A percentile compares a stretch with the other conserved stretches of the same genome.
Conservation (phyloP, 495 filamentous ascomycete species). For the Penicillium samsonianum region DNA sequence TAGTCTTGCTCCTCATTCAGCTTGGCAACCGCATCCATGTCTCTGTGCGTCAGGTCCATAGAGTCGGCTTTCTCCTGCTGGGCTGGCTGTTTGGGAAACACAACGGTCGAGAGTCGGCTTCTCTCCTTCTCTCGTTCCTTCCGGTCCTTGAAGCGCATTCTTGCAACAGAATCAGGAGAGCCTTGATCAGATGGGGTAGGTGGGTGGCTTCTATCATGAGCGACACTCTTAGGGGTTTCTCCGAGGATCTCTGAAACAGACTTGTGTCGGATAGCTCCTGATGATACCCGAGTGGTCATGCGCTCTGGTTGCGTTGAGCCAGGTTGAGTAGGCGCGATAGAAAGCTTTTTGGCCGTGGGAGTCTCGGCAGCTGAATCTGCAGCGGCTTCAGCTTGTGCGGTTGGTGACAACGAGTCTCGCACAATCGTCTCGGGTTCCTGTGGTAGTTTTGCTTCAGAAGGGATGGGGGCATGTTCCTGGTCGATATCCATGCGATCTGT, state of each 20-base stretch:
- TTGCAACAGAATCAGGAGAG: slow-evolving; percentile 47
- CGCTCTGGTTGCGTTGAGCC: slow-evolving; percentile 46
- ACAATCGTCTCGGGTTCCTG: slow-evolving; percentile 12
- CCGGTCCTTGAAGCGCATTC: slow-evolving; percentile 54
- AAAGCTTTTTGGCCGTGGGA: slow-evolving; percentile 11
- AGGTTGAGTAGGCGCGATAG: slow-evolving; percentile 26
- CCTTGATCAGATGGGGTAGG: slow-evolving; percentile 35
- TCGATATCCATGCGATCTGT: slow-evolving; percentile 30
- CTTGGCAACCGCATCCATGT: slow-evolving; percentile 50
- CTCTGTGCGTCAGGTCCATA: slow-evolving; percentile 40
- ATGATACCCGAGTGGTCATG: slow-evolving; percentile 65
- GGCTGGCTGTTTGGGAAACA: slow-evolving; percentile 66
- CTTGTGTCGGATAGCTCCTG: slow-evolving; percentile 68
- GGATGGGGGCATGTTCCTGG: slow-evolving; percentile 15
- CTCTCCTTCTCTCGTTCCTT: slow-evolving; percentile 63
- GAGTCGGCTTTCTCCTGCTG: slow-evolving; percentile 42
- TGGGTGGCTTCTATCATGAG: slow-evolving; percentile 35
- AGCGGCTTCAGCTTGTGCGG: slow-evolving; percentile 13
- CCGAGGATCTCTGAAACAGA: slow-evolving; percentile 73
- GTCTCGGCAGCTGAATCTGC: slow-evolving; percentile 18
- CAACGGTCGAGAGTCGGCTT: slow-evolving; percentile 72
- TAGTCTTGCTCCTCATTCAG: slow-evolving; percentile 69
- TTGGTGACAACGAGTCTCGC: slow-evolving; percentile 22
- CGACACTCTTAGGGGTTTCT: slow-evolving; percentile 53
- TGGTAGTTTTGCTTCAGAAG: slow-evolving; percentile 17